Conservation (phyloP, 176 grass and related monocot genomes). For the Carex cristatella region DNA sequence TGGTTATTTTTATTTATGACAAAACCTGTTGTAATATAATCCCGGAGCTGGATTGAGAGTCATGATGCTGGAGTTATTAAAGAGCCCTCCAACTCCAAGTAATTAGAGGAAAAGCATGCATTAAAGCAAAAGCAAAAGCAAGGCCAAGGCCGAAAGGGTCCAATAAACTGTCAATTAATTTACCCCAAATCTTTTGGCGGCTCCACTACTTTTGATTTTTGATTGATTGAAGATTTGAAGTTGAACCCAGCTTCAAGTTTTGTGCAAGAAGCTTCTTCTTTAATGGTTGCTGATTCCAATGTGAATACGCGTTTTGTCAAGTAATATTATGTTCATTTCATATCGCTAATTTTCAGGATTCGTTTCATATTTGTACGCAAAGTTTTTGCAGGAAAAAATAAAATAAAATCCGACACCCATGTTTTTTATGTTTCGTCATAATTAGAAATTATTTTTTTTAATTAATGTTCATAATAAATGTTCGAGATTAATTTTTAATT, state of each 20-base stretch:
- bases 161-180: not conserved
- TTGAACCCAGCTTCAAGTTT: not conserved
- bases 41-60: not conserved
- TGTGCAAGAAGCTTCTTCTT: slow-evolving; percentile 2
- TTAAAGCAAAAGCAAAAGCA: slow-evolving; percentile 18
- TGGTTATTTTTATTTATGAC: not conserved
- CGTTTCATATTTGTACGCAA: not conserved
- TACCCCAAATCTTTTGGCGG: not conserved
- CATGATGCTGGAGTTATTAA: not conserved
- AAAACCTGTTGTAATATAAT: not conserved
- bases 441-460: not conserved
- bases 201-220: not conserved
- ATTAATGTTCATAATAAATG: not conserved
- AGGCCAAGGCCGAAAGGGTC: slow-evolving; percentile 9
- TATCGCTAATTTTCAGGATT: not conserved
- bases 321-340: not conserved
- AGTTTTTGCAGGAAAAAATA: not conserved
- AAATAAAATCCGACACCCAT: not conserved
- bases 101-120: not conserved
- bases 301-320: not conserved
- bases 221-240: not conserved
- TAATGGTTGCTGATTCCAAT: not conserved
- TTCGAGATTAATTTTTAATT: not conserved
- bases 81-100: not conserved
- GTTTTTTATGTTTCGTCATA: not conserved